Evolutionary conservation across 2,329 filamentous ascomycete species (phyloP), one percentile per base, ranked within the genome.

Genomic region (Aspergillus sp.): DNA sequence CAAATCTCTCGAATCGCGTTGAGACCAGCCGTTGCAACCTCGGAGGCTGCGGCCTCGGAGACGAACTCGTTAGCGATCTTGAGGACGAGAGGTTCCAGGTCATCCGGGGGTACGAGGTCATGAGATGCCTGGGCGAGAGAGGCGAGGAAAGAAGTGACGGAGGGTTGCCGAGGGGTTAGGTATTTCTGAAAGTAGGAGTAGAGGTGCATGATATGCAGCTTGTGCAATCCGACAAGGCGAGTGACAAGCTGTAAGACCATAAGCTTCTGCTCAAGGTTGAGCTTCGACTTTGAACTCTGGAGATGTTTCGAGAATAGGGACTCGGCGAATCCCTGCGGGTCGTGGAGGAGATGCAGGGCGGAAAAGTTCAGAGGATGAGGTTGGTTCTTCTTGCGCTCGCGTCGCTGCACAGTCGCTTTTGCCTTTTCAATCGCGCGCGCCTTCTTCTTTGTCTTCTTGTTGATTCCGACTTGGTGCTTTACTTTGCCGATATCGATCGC

Each of bases 41-140:
- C 93, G 3, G 91, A 86, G 0, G 95, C 93, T 0, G 93, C 89
- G 1, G 92, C 95, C 79, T 99, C 95, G 0, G 93, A 97, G 2
- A 99, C 94, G 73, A 99, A 99, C 76, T 99, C 95, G 73, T 98
- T 97, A 34, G 95, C 94, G 70, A 99, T 98, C 80, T 97, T 98
- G 75, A 92, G 89, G 2, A 99, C 83, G 4, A 98, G 81, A 0
- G 95, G 94, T 75, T 98, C 93, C 11, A 99, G 83, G 0, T 89
- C 91, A 81, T 99, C 95, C 0, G 94, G 94, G 0, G 95, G 95
- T 0, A 99, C 93, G 43, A 97, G 84, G 66, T 89, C 91, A 75
- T 99, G 95, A 7, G 92, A 93, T 3, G 91, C 91, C 80, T 98
- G 95, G 0, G 95, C 95, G 59, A 98, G 84, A 11, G 90, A 96